These are phyloP conservation scores for Medakamo hakoo DNA, from an alignment of 139 green algal genomes.

Conservation along the genomic window DNA sequence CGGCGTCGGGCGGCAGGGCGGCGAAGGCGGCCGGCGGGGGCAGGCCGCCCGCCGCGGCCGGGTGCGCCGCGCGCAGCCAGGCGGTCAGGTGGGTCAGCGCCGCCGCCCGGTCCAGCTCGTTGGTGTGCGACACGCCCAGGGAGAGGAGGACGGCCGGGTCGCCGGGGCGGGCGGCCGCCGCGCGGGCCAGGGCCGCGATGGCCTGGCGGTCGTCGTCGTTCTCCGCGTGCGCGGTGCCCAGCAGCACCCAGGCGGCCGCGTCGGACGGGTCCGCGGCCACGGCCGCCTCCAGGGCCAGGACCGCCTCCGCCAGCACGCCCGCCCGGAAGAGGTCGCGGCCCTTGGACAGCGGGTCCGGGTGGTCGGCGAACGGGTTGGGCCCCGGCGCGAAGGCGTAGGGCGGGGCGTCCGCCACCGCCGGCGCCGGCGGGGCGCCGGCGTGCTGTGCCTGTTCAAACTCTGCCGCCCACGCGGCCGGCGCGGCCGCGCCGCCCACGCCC, in stretches of 20 bases:
- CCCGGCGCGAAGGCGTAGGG: conserved; percentile 68
- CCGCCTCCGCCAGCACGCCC: conserved; percentile 78
- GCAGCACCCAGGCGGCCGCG: conserved; percentile 78
- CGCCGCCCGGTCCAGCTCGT: conserved; percentile 75
- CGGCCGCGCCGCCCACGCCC: conserved; percentile 13
- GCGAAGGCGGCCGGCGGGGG: background rate
- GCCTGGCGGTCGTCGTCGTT: conserved; percentile 95
- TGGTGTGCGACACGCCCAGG: conserved; percentile 90
- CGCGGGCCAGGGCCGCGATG: conserved; percentile 67
- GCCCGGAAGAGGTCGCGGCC: conserved; percentile 69
- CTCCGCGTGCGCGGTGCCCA: conserved; percentile 91
- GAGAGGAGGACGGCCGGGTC: conserved; percentile 70
- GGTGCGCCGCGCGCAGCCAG: conserved; percentile 65
- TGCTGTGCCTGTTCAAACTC: conserved; percentile 26
- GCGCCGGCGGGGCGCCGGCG: too few relatives aligned
- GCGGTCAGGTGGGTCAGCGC: conserved; percentile 43
- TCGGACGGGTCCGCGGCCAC: conserved; percentile 56
- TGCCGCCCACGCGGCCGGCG: conserved; percentile 18
- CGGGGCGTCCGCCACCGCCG: conserved; percentile 3
- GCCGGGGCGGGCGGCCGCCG: conserved; percentile 52
- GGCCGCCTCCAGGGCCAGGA: conserved; percentile 88
- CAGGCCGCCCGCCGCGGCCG: conserved; percentile 6
- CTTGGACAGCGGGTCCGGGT: conserved; percentile 37
- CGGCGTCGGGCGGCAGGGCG: background rate
- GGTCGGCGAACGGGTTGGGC: conserved; percentile 72